phyloP scores from a whole-genome alignment of 2,329 filamentous ascomycete species.

The Aspergillus japonicus region DNA sequence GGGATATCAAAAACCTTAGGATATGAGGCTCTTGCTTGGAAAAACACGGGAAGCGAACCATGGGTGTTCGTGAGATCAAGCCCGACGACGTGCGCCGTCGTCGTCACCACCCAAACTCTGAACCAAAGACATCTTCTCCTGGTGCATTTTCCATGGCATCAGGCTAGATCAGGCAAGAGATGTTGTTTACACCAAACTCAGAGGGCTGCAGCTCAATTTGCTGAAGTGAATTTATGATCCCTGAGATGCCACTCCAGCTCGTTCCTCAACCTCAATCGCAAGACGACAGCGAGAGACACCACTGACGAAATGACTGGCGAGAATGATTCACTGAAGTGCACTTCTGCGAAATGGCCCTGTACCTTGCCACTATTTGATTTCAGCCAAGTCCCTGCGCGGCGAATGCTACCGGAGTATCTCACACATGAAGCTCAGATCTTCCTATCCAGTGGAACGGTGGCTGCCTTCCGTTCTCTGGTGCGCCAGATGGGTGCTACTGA shows the following conservation, averaged over 20 bases:
- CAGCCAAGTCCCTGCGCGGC: not conserved
- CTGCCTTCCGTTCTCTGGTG: not conserved
- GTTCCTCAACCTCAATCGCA: not conserved
- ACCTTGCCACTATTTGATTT: not conserved
- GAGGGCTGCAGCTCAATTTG: not conserved
- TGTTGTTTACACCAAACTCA: not conserved
- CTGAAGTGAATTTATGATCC: not conserved
- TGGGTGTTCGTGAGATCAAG: not conserved
- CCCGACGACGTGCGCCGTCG: not conserved
- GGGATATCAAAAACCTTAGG: not conserved
- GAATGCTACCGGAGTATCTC: not conserved
- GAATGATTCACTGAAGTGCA: not conserved
- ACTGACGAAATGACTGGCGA: not conserved
- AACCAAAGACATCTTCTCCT: not conserved
- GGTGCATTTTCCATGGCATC: not conserved
- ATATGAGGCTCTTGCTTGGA: not conserved
- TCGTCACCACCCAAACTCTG: not conserved
- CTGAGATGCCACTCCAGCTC: not conserved
- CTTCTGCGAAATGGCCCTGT: not conserved
- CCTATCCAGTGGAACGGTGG: not conserved
- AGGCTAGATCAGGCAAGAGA: not conserved
- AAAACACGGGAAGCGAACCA: not conserved
- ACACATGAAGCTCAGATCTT: not conserved
- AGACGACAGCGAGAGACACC: not conserved
- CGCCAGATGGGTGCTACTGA: not conserved